Evolutionary conservation across 1,284 basidiomycete genomes (phyloP), one percentile per base, ranked within the genome.

Genomic region (Leccinum subfulvum): DNA sequence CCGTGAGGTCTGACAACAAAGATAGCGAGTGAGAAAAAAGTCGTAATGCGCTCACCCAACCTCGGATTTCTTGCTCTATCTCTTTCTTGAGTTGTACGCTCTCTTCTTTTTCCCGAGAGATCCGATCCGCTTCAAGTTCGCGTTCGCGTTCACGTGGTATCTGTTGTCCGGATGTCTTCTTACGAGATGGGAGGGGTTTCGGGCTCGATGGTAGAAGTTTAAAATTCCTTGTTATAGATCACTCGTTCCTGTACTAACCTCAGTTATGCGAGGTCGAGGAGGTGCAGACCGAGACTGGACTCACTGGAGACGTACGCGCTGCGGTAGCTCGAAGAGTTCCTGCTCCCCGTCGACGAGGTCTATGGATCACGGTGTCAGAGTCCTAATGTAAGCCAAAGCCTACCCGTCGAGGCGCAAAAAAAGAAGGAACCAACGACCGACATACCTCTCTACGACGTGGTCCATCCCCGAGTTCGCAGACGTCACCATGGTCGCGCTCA

Each of bases 221-320:
- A 96, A 2, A 97, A 90, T 68, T 94, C 91, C 76, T 97, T 97
- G 67, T 95, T 96, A 73, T 97, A 98, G 57, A 92, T 89, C 26
- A 97, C 89, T n/a, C 89, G 86, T 76, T 94, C 90, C 89, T 92
- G 37, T 57, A 60, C 55, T 14, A 26, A 26, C 26, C 26, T 23
- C 61, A n/a, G 13, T 33, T 61, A 14, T 13, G 39, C 62, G 39
- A 63, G 52, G 62, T 35, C 16, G 11, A 9, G 2, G 8, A 41
- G 35, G 35, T 6, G 58, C 6, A 5, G 18, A 26, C 26, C 10
- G 47, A 13, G 4, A 26, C 26, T 26, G 26, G 26, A 26, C 26
- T 26, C 26, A 5, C 14, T 44, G 53, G 49, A 60, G 35, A 65
- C 79, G 37, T 58, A 92, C 93, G 81, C 91, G 92, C 71, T 89